Conservation (phyloP, 352 stramenopile species). For the Pythium plurisporium region DNA sequence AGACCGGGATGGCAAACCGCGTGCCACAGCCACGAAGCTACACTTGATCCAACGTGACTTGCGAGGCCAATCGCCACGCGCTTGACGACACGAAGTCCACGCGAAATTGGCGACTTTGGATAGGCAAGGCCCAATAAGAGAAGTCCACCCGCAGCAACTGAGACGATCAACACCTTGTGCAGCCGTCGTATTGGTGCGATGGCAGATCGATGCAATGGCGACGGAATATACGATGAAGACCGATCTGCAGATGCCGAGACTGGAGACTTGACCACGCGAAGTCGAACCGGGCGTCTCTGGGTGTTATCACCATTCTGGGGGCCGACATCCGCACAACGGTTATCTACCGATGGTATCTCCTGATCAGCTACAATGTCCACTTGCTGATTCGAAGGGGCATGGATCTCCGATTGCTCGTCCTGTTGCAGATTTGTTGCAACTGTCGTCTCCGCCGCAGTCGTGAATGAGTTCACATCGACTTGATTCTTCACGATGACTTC, state of each 20-base stretch:
- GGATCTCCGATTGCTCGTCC: not conserved
- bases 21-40: not conserved
- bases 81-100: slow-evolving; percentile 1
- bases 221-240: not conserved
- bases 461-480: not conserved
- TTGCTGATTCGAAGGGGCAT: not conserved
- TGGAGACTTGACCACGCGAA: slow-evolving; percentile 1
- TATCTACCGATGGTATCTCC: not conserved
- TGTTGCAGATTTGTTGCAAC: not conserved
- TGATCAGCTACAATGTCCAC: not conserved
- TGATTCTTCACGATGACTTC: not conserved
- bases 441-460: not conserved
- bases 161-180: too few relatives aligned
- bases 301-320: not conserved
- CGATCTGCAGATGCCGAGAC: not conserved
- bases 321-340: not conserved
- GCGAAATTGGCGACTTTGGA: slow-evolving; percentile 8
- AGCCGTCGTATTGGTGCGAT: too few relatives aligned
- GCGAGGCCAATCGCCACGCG: not conserved
- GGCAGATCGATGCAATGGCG: not conserved
- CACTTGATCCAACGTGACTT: not conserved
- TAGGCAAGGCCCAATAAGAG: not conserved
- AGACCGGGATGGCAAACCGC: not conserved
- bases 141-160: not conserved
- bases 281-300: too few relatives aligned